phyloP scores from a whole-genome alignment of 192 early-diverging fungal genomes.

The Coemansia sp. region DNA sequence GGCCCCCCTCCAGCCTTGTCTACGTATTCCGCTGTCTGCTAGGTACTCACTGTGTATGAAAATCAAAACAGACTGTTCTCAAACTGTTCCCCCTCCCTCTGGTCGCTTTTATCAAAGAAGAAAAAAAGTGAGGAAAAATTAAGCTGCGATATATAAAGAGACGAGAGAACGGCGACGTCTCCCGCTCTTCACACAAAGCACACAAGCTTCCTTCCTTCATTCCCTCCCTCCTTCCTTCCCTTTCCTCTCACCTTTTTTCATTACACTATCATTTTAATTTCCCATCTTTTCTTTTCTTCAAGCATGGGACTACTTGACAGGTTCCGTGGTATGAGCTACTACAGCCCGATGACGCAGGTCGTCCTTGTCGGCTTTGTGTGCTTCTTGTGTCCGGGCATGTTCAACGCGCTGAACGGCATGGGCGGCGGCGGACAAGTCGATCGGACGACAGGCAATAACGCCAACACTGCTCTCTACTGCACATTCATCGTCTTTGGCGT shows the following conservation, averaged over 20 bases:
- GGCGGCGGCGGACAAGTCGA: constrained; percentile 68
- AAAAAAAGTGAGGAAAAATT: background rate
- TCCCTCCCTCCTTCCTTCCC: background rate
- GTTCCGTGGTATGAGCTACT: constrained; percentile 31
- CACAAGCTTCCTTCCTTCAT: too few relatives aligned
- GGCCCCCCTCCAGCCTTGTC: too few relatives aligned
- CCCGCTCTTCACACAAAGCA: too few relatives aligned
- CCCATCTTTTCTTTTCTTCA: background rate
- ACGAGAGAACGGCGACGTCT: too few relatives aligned
- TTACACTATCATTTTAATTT: background rate
- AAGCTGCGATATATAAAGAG: background rate
- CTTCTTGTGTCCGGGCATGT: constrained; percentile 80
- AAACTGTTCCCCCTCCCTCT: background rate
- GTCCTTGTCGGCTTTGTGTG: constrained; percentile 68
- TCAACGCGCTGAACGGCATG: constrained; percentile 65
- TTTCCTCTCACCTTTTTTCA: background rate
- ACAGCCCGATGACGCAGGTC: constrained; percentile 67
- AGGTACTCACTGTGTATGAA: too few relatives aligned
- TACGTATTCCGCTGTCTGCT: too few relatives aligned
- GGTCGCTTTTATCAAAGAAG: background rate
- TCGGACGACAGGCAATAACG: constrained; percentile 63
- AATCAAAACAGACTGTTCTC: background rate
- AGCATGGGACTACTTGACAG: constrained; percentile 9
- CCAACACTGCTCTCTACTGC: constrained; percentile 74
- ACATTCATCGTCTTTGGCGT: constrained; percentile 77